A percentile compares a stretch with the other conserved stretches of the same genome.
Evolutionary conservation across 1,284 basidiomycete species (phyloP).

Genomic region (Papiliotrema laurentii): DNA sequence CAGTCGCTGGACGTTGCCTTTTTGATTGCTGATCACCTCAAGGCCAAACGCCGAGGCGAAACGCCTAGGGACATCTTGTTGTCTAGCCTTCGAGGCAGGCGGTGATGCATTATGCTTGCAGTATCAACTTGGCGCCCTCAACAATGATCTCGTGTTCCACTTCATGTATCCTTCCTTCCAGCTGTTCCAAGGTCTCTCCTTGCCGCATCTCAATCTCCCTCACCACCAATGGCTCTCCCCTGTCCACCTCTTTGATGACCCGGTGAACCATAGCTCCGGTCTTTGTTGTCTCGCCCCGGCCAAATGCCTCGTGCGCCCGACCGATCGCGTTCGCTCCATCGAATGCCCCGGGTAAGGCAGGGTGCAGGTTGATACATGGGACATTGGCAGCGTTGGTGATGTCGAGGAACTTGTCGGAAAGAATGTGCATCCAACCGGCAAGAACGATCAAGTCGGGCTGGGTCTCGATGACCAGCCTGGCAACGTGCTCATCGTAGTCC

Average conservation of each 20-base stretch:
- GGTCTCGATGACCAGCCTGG: conserved; percentile 59
- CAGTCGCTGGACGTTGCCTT: conserved; percentile 54
- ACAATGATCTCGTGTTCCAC: conserved; percentile 91
- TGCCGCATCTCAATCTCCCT: conserved; percentile 68
- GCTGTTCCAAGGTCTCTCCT: conserved; percentile 67
- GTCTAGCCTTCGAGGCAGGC: conserved; percentile 23
- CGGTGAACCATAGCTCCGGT: conserved; percentile 93
- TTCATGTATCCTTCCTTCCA: conserved; percentile 74
- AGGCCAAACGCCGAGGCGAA: conserved; percentile 42
- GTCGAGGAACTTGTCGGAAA: conserved; percentile 55
- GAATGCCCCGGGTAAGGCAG: conserved; percentile 89
- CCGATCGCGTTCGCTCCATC: conserved; percentile 89
- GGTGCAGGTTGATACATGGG: conserved; percentile 94
- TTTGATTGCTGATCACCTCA: conserved; percentile 48
- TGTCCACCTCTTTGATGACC: conserved; percentile 89
- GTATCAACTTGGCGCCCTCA: conserved; percentile 65
- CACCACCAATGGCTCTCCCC: conserved; percentile 81
- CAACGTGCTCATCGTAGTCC: conserved; percentile 84
- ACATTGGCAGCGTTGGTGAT: conserved; percentile 50
- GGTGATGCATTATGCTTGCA: conserved; percentile 50
- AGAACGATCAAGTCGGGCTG: conserved; percentile 83
- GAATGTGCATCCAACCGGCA: conserved; percentile 97
- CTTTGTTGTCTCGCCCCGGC: conserved; percentile 67
- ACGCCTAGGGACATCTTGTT: conserved; percentile 36
- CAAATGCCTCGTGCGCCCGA: conserved; percentile 82